Conservation (phyloP, 2,329 filamentous ascomycete genomes). For the Elsinoe ampelina region DNA sequence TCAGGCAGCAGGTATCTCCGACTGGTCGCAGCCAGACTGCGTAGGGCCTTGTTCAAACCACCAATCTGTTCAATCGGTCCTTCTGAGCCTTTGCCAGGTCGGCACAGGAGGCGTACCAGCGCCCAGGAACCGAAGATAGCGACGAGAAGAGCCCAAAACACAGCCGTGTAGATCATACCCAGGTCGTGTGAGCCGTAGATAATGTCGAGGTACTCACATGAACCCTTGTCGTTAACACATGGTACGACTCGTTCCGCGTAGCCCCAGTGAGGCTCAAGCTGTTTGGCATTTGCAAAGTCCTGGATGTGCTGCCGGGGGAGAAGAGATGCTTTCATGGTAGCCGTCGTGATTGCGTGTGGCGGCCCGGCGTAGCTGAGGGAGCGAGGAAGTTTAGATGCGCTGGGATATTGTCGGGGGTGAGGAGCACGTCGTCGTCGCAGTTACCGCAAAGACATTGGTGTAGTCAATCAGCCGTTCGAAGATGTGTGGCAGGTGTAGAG, state of each 20-base stretch:
- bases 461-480: not conserved
- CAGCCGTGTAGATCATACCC: slow-evolving; percentile 48
- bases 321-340: not conserved
- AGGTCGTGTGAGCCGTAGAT: slow-evolving; percentile 47
- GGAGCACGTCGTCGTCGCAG: not conserved
- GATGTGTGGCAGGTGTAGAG: not conserved
- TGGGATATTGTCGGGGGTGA: not conserved
- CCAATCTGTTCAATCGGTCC: slow-evolving; percentile 16
- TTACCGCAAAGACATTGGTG: not conserved
- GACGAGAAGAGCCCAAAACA: slow-evolving; percentile 47
- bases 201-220: slow-evolving; percentile 49
- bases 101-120: slow-evolving; percentile 22
- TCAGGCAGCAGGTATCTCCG: slow-evolving; percentile 52
- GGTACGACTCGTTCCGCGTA: slow-evolving; percentile 46
- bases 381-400: no score
- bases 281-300: slow-evolving; percentile 23
- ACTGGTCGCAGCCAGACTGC: slow-evolving; percentile 20
- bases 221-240: slow-evolving; percentile 49
- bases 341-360: not conserved
- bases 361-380: no score
- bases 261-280: slow-evolving; percentile 42
- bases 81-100: not conserved
- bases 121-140: slow-evolving; percentile 39
- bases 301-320: slow-evolving; percentile 23
- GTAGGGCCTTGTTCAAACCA: slow-evolving; percentile 34